Base-by-base conservation (phyloP, 495 filamentous ascomycete species). In the Oleoguttula mirabilis region DNA sequence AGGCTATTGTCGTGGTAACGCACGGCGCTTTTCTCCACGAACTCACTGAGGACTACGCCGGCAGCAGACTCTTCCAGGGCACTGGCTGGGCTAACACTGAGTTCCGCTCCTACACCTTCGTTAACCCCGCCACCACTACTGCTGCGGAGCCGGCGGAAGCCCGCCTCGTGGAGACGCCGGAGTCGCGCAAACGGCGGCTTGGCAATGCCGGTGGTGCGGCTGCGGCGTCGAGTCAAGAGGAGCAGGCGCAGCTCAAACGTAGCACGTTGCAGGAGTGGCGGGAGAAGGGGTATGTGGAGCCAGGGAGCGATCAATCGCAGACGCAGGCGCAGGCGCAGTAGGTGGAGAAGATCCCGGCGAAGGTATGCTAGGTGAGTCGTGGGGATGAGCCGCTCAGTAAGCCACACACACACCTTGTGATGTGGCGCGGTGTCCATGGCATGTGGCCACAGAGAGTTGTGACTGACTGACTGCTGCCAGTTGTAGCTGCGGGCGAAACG, bases 21-120 rank as follows among this genome's bases (percentile, higher is more conserved):
- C 81, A 86, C 51, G 81, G 81, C 6, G 76, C 75, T 6, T 76
- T 80, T 39, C 49, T 84, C 34, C 81, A 78, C 57, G 93, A 82
- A 49, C 66, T 96, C 38, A 93, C 85, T 3, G 72, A 86, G 47
- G 86, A 94, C 48, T 94, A 80, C 76, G 67, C 74, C 33, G 82
- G 76, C 47, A 34, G 24, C n/a, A 20, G 21, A 4, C 36, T 32
- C 10, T 44, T 48, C 27, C 10, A 32, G 68, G 80, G 84, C 21
- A 92, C 86, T 0, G 84, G 83, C 14, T 94, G 88, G 88, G 50
- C 51, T 8, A 94, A 95, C 60, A 80, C 79, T 10, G 87, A 94
- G 61, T 82, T 70, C 55, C 76, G 88, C 36, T 76, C 73, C 6
- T 95, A 80, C 59, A 61, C 61, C 22, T 93, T 92, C 43, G n/a